These are phyloP conservation scores for Spatholobus suberectus DNA, from an alignment of 306 rosid genomes.

Conservation along the genomic window DNA sequence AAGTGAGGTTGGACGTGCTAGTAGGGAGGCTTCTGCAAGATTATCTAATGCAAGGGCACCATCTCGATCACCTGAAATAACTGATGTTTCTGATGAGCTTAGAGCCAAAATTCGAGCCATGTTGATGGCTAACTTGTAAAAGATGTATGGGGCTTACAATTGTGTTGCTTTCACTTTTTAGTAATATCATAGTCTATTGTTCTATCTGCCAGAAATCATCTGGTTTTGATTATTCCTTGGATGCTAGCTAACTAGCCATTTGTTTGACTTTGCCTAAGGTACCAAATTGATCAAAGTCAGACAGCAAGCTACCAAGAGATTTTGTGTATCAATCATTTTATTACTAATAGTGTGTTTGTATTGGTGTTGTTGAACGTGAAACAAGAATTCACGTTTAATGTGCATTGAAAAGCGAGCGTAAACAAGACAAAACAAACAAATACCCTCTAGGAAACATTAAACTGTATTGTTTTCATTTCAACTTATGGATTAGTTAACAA, in stretches of 20 bases:
- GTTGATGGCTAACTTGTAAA: constrained; percentile 74
- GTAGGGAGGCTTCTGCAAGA: constrained; percentile 68
- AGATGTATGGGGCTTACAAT: not conserved
- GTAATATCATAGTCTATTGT: not conserved
- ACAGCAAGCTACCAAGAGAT: too few species aligned
- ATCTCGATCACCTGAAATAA: constrained; percentile 59
- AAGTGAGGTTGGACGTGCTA: constrained; percentile 48
- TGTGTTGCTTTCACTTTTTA: not conserved
- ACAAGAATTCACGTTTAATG: too few species aligned
- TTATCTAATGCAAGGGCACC: constrained; percentile 51
- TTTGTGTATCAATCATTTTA: too few species aligned
- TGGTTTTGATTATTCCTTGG: not conserved
- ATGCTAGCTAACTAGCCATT: not conserved
- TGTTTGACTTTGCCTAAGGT: not conserved
- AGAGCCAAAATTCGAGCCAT: constrained; percentile 91
- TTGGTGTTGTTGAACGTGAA: too few species aligned
- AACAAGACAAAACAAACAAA: too few species aligned
- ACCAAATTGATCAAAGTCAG: too few species aligned
- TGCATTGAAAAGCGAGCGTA: too few species aligned
- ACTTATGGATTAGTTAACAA: too few species aligned
- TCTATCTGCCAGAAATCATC: too few species aligned
- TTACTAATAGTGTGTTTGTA: too few species aligned
- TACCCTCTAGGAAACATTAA: too few species aligned
- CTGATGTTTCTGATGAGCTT: constrained; percentile 75
- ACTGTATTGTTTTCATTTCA: too few species aligned